These are phyloP conservation scores for Cyberlindnera subsufficiens DNA, from an alignment of 805 yeast species.

Conservation along the genomic window DNA sequence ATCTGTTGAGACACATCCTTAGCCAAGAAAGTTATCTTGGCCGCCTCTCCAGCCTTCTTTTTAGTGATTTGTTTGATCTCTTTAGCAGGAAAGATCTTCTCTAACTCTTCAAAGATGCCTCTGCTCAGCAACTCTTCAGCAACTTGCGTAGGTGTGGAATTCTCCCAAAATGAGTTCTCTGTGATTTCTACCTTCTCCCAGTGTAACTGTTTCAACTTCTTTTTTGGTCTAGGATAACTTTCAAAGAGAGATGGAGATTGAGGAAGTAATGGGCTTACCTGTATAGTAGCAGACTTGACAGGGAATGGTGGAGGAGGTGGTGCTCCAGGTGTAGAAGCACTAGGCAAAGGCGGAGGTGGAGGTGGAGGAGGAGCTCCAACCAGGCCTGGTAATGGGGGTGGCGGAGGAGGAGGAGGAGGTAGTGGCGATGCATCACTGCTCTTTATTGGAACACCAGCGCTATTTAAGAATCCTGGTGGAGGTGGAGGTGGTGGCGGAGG, in stretches of 20 bases:
- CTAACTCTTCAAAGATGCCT: conserved; percentile 66
- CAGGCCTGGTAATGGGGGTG: conserved; percentile 9
- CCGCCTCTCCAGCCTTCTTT: conserved; percentile 37
- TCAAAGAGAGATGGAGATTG: conserved; percentile 24
- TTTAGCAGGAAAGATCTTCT: conserved; percentile 46
- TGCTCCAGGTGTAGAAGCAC: conserved; percentile 3
- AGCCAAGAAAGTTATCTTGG: conserved; percentile 51
- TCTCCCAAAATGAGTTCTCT: conserved; percentile 60
- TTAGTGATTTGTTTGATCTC: conserved; percentile 29
- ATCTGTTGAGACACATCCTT: conserved; percentile 75
- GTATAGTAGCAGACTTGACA: conserved; percentile 12
- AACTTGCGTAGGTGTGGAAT: conserved; percentile 35
- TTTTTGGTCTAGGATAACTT: conserved; percentile 42
- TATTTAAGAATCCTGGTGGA: background rate
- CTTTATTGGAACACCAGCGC: conserved; percentile 2
- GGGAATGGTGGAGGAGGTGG: conserved; percentile 15
- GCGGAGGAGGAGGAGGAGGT: conserved; percentile 15
- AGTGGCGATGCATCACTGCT: conserved; percentile 6
- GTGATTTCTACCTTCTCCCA: conserved; percentile 71
- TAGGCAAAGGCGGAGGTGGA: conserved; percentile 16
- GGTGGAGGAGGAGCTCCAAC: conserved; percentile 13
- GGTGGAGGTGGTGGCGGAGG: conserved; percentile 13
- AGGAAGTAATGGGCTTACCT: conserved; percentile 20
- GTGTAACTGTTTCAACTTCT: conserved; percentile 69
- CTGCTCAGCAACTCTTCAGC: conserved; percentile 44